Evolutionary conservation across 345 rosid genomes (phyloP).

Genomic region (Dipteronia sinensis): DNA sequence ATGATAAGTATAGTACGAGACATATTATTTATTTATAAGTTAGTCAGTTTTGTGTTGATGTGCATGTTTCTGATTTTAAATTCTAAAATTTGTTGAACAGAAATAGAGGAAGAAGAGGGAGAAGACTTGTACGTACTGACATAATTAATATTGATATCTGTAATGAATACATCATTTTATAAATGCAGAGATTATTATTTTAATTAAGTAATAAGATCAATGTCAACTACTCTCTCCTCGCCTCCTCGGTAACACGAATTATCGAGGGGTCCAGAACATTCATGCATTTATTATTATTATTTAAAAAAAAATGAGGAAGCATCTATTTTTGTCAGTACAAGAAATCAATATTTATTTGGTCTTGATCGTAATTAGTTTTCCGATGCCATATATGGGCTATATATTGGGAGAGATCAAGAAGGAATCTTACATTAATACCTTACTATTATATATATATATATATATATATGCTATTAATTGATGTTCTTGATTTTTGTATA

Average conservation of each 20-base stretch:
- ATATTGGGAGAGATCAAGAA: slow-evolving; percentile 22
- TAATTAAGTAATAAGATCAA: slow-evolving; percentile 30
- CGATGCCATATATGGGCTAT: slow-evolving; percentile 11
- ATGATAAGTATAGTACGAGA: not conserved
- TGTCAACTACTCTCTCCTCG: slow-evolving; percentile 39
- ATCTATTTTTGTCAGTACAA: slow-evolving; percentile 25
- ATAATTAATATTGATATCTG: slow-evolving; percentile 23
- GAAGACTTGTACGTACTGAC: not conserved
- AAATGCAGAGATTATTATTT: slow-evolving; percentile 23
- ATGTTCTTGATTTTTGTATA: not conserved
- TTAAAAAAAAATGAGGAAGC: slow-evolving; percentile 20
- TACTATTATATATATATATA: not conserved
- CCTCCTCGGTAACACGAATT: slow-evolving; percentile 35
- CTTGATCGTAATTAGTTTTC: slow-evolving; percentile 26
- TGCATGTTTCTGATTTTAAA: slow-evolving; percentile 23
- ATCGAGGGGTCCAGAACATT: slow-evolving; percentile 14
- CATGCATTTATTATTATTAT: slow-evolving; percentile 23
- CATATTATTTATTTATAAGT: slow-evolving; percentile 3
- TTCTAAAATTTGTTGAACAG: not conserved
- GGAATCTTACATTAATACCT: slow-evolving; percentile 42
- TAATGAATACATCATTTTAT: slow-evolving; percentile 4
- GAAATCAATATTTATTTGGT: not conserved
- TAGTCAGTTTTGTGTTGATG: not conserved
- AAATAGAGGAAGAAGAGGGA: not conserved
- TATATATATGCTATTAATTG: not conserved